Evolutionary conservation across 768 basidiomycete species (phyloP).

Genomic region (Suillus spraguei): DNA sequence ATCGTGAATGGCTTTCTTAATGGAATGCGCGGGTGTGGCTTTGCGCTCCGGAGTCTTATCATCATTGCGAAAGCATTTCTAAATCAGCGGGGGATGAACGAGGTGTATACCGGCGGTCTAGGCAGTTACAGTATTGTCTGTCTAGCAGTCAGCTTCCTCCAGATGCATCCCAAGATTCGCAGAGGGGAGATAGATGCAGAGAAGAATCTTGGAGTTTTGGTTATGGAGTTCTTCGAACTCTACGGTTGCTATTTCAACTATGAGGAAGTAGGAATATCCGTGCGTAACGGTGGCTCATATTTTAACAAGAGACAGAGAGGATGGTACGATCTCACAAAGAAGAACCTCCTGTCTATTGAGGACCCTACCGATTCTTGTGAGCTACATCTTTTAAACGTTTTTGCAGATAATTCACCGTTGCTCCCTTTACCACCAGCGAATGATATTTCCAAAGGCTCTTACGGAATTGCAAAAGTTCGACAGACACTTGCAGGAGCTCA

Average conservation of each 20-base stretch:
- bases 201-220: conserved; percentile 88
- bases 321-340: conserved; percentile 69
- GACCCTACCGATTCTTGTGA: conserved; percentile 89
- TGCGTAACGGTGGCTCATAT: conserved; percentile 88
- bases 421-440: conserved; percentile 57
- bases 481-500: conserved; percentile 83
- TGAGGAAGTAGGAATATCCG: conserved; percentile 83
- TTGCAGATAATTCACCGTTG: conserved; percentile 4
- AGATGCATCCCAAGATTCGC: conserved; percentile 96
- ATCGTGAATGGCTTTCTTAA: conserved; percentile 82
- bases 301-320: conserved; percentile 81
- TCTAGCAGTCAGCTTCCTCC: conserved; percentile 90
- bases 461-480: conserved; percentile 78
- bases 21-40: conserved; percentile 53
- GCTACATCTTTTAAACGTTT: conserved; percentile 32
- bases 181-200: conserved; percentile 84
- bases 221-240: conserved; percentile 97
- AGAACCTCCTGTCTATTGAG: conserved; percentile 78
- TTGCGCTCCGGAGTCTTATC: conserved; percentile 82
- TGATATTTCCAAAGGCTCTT: conserved; percentile 91
- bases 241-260: conserved; percentile 95
- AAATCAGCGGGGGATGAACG: conserved; percentile 90
- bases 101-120: conserved; percentile 95
- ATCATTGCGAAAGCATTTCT: conserved; percentile 91
- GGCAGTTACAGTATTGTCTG: conserved; percentile 96